Evolutionary conservation across 139 green algal genomes (phyloP).

Genomic region (Pseudopediastrum boryanum): DNA sequence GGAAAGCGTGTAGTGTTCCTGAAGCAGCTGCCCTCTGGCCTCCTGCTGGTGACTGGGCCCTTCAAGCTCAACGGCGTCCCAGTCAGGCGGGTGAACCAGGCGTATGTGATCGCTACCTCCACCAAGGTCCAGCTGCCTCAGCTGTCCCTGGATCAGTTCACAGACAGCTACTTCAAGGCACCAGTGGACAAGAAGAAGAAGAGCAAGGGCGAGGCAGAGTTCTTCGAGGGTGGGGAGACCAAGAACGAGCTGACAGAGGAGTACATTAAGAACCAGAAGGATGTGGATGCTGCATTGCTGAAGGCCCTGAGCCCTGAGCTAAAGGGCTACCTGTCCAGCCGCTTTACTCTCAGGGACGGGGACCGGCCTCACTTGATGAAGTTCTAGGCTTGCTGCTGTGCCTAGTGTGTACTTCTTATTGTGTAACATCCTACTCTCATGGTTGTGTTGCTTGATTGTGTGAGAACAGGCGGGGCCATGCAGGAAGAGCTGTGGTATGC

Average conservation of each 20-base stretch:
- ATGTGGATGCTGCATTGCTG: constrained; percentile 78
- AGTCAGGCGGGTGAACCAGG: constrained; percentile 93
- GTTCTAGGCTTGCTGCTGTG: constrained; percentile 95
- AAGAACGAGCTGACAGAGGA: constrained; percentile 87
- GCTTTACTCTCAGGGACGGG: constrained; percentile 90
- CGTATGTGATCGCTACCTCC: constrained; percentile 97
- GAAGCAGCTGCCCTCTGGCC: constrained; percentile 90
- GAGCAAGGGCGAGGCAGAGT: constrained; percentile 88
- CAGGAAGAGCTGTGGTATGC: no score
- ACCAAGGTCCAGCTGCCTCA: constrained; percentile 85
- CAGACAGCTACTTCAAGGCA: constrained; percentile 93
- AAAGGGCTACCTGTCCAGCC: constrained; percentile 89
- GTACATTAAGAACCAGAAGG: constrained; percentile 94
- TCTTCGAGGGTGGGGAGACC: constrained; percentile 68
- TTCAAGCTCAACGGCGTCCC: constrained; percentile 99
- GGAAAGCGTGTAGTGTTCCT: constrained; percentile 98
- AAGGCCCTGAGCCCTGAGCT: constrained; percentile 73
- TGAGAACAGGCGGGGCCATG: no score
- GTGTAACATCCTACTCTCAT: no score
- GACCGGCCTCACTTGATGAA: constrained; percentile 97
- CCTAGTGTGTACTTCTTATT: no score
- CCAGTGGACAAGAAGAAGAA: constrained; percentile 77
- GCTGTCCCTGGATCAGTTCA: constrained; percentile 87
- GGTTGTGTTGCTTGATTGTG: no score
- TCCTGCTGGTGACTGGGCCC: constrained; percentile 95